Conservation (phyloP, 2,329 filamentous ascomycete genomes). For the Colletotrichum neosansevieriae region DNA sequence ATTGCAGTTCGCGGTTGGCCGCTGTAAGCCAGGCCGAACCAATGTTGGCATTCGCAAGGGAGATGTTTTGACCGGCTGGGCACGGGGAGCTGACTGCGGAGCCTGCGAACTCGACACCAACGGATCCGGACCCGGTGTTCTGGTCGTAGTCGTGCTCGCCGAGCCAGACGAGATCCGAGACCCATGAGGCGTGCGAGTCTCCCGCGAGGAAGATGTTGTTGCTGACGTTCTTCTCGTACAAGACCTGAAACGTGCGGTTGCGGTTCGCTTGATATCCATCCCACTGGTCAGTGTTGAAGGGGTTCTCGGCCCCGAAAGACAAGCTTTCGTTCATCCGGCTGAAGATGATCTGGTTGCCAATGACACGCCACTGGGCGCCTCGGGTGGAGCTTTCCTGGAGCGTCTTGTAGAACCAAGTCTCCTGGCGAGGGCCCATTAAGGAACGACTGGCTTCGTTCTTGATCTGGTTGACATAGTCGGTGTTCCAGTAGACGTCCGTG, state of each 20-base stretch:
- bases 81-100: conserved; percentile 64
- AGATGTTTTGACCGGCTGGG: conserved; percentile 19
- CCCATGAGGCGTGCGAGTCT: conserved; percentile 77
- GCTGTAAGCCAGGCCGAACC: conserved; percentile 17
- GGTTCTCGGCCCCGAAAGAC: conserved; percentile 47
- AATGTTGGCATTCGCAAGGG: conserved; percentile 4
- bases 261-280: conserved; percentile 76
- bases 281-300: conserved; percentile 64
- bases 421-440: conserved; percentile 79
- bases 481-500: conserved; percentile 65
- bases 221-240: conserved; percentile 75
- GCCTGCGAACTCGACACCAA: conserved; percentile 75
- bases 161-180: conserved; percentile 69
- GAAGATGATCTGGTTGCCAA: conserved; percentile 80
- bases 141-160: conserved; percentile 65
- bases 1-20: conserved; percentile 74
- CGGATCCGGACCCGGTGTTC: conserved; percentile 64
- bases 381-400: conserved; percentile 69
- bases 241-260: conserved; percentile 75
- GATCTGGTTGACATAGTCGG: conserved; percentile 71
- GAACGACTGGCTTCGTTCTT: conserved; percentile 74
- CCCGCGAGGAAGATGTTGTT: conserved; percentile 82
- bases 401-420: conserved; percentile 78
- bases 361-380: conserved; percentile 77
- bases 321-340: conserved; percentile 51